Evolutionary conservation across 83 land plant genomes (phyloP).

Genomic region (Picea abies): DNA sequence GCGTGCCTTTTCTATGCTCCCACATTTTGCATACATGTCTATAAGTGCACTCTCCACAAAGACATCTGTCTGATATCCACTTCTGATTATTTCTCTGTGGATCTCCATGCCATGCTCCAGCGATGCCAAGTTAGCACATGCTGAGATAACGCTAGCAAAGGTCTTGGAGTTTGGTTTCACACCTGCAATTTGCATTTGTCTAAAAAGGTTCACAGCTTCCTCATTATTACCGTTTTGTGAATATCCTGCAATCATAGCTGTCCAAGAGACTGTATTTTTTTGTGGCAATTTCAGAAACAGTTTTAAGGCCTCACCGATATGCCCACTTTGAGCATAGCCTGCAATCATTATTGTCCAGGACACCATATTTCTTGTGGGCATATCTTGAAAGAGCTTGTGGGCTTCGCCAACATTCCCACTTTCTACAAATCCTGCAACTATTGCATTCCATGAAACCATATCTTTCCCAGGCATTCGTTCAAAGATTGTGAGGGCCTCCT

Average conservation of each 20-base stretch:
- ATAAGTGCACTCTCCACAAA: neutral
- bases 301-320: too few species aligned
- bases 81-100: neutral
- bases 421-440: slow-evolving; percentile 16
- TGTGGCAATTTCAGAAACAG: slow-evolving; percentile 6
- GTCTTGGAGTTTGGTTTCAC: slow-evolving; percentile 16
- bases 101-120: slow-evolving; percentile 3
- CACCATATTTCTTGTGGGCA: slow-evolving; percentile 17
- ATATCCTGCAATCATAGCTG: neutral
- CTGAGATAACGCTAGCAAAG: slow-evolving; percentile 1
- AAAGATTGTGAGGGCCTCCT: slow-evolving; percentile 19
- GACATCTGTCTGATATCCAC: neutral
- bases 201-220: neutral
- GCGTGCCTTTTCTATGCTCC: slow-evolving; percentile 4
- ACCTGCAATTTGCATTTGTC: neutral
- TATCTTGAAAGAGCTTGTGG: slow-evolving; percentile 8
- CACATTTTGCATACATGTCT: slow-evolving; percentile 20
- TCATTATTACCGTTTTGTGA: neutral
- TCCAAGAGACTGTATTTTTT: slow-evolving; percentile 4
- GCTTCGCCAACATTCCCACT: slow-evolving; percentile 16
- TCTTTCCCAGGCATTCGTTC: slow-evolving; percentile 16
- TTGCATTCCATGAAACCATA: slow-evolving; percentile 7
- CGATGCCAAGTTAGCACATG: slow-evolving; percentile 5
- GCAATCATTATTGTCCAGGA: slow-evolving; percentile 28
- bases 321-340: slow-evolving; percentile 15